Evolutionary conservation across 176 grass and related monocot species (phyloP), one percentile per base, ranked within the genome.

Genomic region (Aegilops speltoides): DNA sequence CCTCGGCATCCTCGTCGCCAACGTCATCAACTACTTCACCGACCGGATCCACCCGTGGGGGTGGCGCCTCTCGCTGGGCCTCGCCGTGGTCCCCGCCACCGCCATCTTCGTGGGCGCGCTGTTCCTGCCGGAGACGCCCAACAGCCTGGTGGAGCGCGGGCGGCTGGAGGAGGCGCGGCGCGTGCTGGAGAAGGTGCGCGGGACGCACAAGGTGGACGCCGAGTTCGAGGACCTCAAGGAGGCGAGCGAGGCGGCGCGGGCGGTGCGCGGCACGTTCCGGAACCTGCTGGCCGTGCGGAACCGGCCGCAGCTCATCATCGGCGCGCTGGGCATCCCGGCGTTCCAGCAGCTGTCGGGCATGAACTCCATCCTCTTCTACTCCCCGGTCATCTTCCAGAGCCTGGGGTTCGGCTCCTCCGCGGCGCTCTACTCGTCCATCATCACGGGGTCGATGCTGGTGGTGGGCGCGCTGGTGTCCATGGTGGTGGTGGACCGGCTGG

Each of bases 311-410:
- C 92, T 99, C 8, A 8, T 99, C 36, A 91, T 99, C 68, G 97
- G 97, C 43, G 97, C 97, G 45, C 89, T 99, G 2, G 92, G 92
- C 4, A 96, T 99, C 60, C 97, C 94, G 32, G 94, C 94, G 40
- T 99, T 99, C 88, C 97, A 99, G 88, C 97, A 99, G 86, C 89
- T 99, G 29, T 94, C 97, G 1, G 97, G 97, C 0, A 91, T 91
- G 92, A 99, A 99, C 77, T 99, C 97, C 26, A 96, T 99, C 23
- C 84, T 99, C 3, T 99, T 99, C 94, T 99, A 99, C 41, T 86
- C 94, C 4, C 97, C 97, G 0, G 97, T 96, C 25, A 99, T 99
- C 73, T 99, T 99, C 66, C 97, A 99, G 79, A 96, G 94, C 88
- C 76, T 99, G 2, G 97, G 97, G 0, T 94, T 99, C 31, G 97